Evolutionary conservation across 352 stramenopile genomes (phyloP), one percentile per base, ranked within the genome.

Genomic region (Pythium vanterpoolii): DNA sequence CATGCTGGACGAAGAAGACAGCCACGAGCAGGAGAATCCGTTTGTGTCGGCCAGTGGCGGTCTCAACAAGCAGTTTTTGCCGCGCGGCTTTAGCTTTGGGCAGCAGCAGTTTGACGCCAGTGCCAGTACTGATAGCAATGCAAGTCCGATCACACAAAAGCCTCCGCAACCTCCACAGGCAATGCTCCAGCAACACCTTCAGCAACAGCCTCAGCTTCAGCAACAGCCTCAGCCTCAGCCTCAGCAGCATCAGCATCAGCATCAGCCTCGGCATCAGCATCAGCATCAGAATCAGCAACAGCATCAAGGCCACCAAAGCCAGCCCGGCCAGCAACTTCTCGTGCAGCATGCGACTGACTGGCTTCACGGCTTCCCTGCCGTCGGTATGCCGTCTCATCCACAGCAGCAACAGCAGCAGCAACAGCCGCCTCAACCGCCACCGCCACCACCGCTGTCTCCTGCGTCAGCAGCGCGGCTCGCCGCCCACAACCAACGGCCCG

Each of bases 1-100:
- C 34, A 86, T 92, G 76, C 58, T 90, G 28, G 76, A 89, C 56
- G 78, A 87, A 4, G 65, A 58, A 19, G 73, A 68, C 28, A 46
- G 56, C 19, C 43, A 40, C 28, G 47, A 54, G n/a, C 51, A 59
- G 11, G 51, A 42, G 34, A 18, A 59, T 14, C 51, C 54, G 40
- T 68, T 68, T 33, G 18, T 31, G 8, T 44, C 16, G 16, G 28
- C 27, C 23, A 58, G 48, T 7, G 33, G 38, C 18, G 19, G 23
- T 18, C n/a, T 27, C 21, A 57, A 52, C 33, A 52, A 53, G 42
- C 42, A 58, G 23, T 18, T 45, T 8, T 21, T 53, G 42, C 36
- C 26, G 8, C 46, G 46, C 4, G 48, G 57, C 16, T 64, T 64
- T 24, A 38, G 21, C 18, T 64, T 64, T 46, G 19, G 34, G 13